Conservation (phyloP, 192 early-diverging fungal species). For the Hyaloraphidium curvatum region DNA sequence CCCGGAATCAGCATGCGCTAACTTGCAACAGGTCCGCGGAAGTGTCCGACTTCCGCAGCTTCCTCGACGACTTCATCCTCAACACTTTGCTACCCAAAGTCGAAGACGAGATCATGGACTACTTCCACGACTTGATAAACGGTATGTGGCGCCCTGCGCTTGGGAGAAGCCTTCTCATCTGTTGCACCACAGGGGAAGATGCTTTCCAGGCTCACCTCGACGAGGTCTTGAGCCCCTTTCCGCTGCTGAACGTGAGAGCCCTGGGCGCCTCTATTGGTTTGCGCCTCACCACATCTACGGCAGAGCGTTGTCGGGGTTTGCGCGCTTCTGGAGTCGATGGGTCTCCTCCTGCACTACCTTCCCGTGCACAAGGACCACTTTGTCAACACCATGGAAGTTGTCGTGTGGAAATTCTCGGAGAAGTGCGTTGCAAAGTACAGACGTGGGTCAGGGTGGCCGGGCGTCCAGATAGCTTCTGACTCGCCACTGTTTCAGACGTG, state of each 20-base stretch:
- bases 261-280: not conserved
- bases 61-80: constrained; percentile 58
- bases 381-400: constrained; percentile 42
- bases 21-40: constrained; percentile 1
- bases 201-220: constrained; percentile 29
- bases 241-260: constrained; percentile 42
- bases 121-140: constrained; percentile 41
- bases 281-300: constrained; percentile 1
- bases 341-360: constrained; percentile 34
- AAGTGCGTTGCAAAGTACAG: constrained; percentile 19
- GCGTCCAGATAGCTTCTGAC: too few species aligned
- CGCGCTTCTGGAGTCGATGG: constrained; percentile 40
- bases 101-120: constrained; percentile 60
- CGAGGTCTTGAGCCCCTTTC: constrained; percentile 32
- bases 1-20: not conserved
- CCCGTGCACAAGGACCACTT: constrained; percentile 52
- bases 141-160: constrained; percentile 16
- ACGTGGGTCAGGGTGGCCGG: not conserved
- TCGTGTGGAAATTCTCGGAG: constrained; percentile 45
- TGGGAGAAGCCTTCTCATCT: not conserved
- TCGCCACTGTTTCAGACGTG: too few species aligned
- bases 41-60: constrained; percentile 32
- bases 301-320: constrained; percentile 42
- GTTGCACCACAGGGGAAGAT: constrained; percentile 12
- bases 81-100: constrained; percentile 68